Evolutionary conservation across 371 early-diverging fungal genomes (phyloP).

Genomic region (Parasitella parasitica): DNA sequence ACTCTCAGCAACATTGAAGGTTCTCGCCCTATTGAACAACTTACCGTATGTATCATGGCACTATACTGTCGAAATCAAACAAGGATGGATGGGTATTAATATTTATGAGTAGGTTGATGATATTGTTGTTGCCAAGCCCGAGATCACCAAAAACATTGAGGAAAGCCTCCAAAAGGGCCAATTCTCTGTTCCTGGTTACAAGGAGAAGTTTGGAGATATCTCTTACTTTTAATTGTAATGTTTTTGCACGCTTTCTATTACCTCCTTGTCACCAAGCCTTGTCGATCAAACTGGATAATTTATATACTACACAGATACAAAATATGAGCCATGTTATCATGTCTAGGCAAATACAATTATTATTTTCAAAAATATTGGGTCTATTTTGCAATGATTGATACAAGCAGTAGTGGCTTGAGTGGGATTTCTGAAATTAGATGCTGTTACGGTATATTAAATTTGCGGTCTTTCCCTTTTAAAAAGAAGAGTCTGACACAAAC

Average conservation of each 20-base stretch:
- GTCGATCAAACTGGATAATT: conserved; percentile 8
- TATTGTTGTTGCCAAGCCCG: conserved; percentile 91
- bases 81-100: background rate
- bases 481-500: background rate
- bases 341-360: background rate
- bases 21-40: conserved; percentile 92
- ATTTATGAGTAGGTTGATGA: conserved; percentile 79
- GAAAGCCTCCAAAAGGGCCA: conserved; percentile 89
- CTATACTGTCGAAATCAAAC: background rate
- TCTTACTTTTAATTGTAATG: conserved; percentile 65
- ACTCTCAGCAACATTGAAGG: conserved; percentile 91
- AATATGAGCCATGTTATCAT: background rate
- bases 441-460: background rate
- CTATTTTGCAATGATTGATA: background rate
- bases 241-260: background rate
- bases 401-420: background rate
- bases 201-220: conserved; percentile 86
- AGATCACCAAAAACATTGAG: conserved; percentile 84
- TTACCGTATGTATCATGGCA: conserved; percentile 69
- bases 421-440: background rate
- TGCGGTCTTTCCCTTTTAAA: background rate
- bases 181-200: conserved; percentile 92
- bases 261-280: background rate
- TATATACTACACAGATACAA: background rate
- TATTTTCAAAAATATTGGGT: background rate